Evolutionary conservation across 2,329 filamentous ascomycete genomes (phyloP).

Genomic region (Colletotrichum sp.): DNA sequence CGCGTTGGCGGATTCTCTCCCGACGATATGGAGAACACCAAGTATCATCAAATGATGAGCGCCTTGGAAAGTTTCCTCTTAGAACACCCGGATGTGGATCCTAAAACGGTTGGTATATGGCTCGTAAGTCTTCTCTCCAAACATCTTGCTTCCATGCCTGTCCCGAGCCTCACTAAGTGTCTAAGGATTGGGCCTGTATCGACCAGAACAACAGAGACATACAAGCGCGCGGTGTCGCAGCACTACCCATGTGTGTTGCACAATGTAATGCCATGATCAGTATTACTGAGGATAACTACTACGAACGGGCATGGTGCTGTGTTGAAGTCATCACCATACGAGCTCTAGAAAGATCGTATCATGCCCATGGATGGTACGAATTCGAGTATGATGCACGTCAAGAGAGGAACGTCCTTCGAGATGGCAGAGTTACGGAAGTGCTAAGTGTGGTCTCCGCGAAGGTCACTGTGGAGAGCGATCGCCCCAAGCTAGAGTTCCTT

Average conservation of each 20-base stretch:
- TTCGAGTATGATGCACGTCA: slow-evolving; percentile 22
- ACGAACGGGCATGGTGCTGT: slow-evolving; percentile 41
- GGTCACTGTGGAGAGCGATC: slow-evolving; percentile 26
- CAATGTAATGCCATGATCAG: slow-evolving; percentile 46
- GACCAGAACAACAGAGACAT: slow-evolving; percentile 36
- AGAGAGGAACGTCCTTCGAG: not conserved
- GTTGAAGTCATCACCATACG: slow-evolving; percentile 38
- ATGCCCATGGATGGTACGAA: slow-evolving; percentile 37
- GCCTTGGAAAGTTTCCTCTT: slow-evolving; percentile 25
- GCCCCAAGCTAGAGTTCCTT: slow-evolving; percentile 28
- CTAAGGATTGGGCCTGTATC: slow-evolving; percentile 38
- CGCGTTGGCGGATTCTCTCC: slow-evolving; percentile 21
- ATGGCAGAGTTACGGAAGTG: slow-evolving; percentile 6
- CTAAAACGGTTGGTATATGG: slow-evolving; percentile 31
- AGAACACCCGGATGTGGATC: slow-evolving; percentile 29
- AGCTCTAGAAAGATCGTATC: slow-evolving; percentile 33
- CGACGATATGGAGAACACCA: slow-evolving; percentile 33
- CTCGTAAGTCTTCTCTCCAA: not conserved
- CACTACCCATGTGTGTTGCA: slow-evolving; percentile 40
- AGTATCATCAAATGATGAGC: slow-evolving; percentile 34
- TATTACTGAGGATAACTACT: slow-evolving; percentile 38
- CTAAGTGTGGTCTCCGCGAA: slow-evolving; percentile 17
- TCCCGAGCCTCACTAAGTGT: not conserved
- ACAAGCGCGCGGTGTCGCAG: slow-evolving; percentile 30
- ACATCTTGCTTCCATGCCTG: not conserved